A percentile compares a stretch with the other conserved stretches of the same genome.
These are phyloP conservation scores for Wickerhamomyces chambardii DNA, from an alignment of 805 yeast genomes.

Conservation along the genomic window DNA sequence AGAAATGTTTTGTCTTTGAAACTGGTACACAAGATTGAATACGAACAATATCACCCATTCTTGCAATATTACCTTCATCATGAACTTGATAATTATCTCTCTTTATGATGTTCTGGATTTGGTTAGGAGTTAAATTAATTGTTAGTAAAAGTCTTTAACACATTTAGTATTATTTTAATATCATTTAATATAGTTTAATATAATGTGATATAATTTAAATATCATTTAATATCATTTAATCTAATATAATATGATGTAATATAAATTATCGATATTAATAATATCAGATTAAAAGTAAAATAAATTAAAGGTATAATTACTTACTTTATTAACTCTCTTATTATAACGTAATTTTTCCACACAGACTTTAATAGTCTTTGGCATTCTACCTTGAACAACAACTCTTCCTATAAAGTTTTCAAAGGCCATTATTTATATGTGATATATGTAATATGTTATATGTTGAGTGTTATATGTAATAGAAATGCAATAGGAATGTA, in stretches of 20 bases:
- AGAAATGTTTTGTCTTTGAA: conserved; percentile 74
- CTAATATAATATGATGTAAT: no score
- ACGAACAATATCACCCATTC: conserved; percentile 93
- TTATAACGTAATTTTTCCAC: conserved; percentile 73
- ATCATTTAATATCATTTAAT: no score
- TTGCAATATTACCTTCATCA: conserved; percentile 85
- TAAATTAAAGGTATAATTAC: not conserved
- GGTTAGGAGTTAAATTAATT: no score
- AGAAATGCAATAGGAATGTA: no score
- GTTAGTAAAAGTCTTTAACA: no score
- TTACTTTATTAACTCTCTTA: conserved; percentile 49
- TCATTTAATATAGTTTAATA: no score
- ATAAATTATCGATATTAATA: no score
- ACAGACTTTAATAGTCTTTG: conserved; percentile 89
- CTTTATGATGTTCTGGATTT: conserved; percentile 46
- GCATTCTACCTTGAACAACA: conserved; percentile 93
- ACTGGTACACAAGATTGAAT: conserved; percentile 85
- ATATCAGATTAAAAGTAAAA: no score
- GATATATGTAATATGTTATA: no score
- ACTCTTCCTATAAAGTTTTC: conserved; percentile 91
- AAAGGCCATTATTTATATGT: conserved; percentile 79
- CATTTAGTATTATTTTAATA: not conserved
- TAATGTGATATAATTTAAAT: no score
- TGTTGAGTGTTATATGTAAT: no score
- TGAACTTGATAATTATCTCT: conserved; percentile 86